Evolutionary conservation across 148 eudicot species (phyloP).

Genomic region (Polygonum aviculare): DNA sequence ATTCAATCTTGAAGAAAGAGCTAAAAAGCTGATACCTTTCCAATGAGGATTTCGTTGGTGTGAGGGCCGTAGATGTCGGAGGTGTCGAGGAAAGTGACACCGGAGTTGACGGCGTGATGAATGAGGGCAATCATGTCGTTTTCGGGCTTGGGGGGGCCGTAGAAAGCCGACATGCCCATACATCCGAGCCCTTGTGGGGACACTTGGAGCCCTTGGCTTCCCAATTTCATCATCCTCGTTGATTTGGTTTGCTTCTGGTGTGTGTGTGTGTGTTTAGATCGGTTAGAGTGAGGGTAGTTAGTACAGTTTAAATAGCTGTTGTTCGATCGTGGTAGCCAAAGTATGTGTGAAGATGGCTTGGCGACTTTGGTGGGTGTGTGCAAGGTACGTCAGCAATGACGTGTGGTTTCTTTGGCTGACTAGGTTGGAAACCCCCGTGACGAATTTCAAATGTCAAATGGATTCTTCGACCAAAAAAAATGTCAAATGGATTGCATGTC

Average conservation of each 20-base stretch:
- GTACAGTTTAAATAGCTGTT: not conserved
- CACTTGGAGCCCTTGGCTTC: constrained; percentile 27
- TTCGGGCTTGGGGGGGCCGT: constrained; percentile 27
- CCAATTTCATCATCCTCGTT: constrained; percentile 24
- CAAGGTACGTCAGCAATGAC: not conserved
- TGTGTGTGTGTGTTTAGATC: not conserved
- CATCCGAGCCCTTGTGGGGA: constrained; percentile 34
- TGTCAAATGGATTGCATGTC: no score
- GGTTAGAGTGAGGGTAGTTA: not conserved
- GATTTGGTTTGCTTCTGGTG: not conserved
- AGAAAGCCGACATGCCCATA: constrained; percentile 28
- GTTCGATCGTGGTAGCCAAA: not conserved
- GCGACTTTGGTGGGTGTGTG: no score
- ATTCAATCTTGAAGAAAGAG: not conserved
- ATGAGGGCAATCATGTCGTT: constrained; percentile 28
- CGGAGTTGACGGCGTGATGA: constrained; percentile 24
- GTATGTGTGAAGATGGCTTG: no score
- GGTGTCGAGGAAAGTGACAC: constrained; percentile 33
- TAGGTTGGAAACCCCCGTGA: no score
- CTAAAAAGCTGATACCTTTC: constrained; percentile 20
- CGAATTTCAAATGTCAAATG: no score
- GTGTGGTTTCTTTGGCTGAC: not conserved
- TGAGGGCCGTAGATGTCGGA: constrained; percentile 34
- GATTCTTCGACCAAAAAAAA: no score
- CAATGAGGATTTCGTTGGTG: constrained; percentile 35